Conservation (phyloP, 2,329 filamentous ascomycete species). For the Chaetomiaceae sp. region DNA sequence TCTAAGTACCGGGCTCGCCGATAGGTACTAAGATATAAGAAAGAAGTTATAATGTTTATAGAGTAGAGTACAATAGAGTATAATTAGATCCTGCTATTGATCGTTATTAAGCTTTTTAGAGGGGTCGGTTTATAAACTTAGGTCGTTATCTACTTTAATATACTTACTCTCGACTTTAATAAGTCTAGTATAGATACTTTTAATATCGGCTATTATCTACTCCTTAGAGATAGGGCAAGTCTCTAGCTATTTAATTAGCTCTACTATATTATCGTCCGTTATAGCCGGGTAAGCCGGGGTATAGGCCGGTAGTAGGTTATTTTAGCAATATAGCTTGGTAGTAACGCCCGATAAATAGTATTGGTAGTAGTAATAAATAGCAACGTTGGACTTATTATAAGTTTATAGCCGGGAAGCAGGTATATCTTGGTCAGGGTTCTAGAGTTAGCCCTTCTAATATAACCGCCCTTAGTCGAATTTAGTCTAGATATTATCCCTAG, state of each 20-base stretch:
- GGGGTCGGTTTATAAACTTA: slow-evolving; percentile 43
- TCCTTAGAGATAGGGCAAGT: slow-evolving; percentile 69
- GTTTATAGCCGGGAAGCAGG: slow-evolving; percentile 10
- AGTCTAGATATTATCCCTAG: background rate
- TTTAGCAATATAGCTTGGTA: slow-evolving; percentile 11
- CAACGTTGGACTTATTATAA: slow-evolving; percentile 23
- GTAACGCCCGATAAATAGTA: slow-evolving; percentile 11
- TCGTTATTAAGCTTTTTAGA: slow-evolving; percentile 52
- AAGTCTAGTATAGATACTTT: slow-evolving; percentile 75
- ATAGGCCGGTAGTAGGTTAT: slow-evolving; percentile 7
- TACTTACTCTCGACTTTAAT: slow-evolving; percentile 86
- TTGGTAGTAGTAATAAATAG: slow-evolving; percentile 18
- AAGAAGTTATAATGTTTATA: slow-evolving; percentile 87
- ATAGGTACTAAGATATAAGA: slow-evolving; percentile 79
- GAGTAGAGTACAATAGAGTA: slow-evolving; percentile 72
- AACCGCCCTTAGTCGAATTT: slow-evolving; percentile 21
- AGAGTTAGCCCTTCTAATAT: slow-evolving; percentile 19
- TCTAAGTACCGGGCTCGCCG: slow-evolving; percentile 62
- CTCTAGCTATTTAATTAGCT: slow-evolving; percentile 48
- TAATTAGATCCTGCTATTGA: slow-evolving; percentile 81
- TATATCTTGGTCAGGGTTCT: slow-evolving; percentile 19
- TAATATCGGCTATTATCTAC: slow-evolving; percentile 75
- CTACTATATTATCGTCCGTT: slow-evolving; percentile 18
- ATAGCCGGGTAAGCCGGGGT: slow-evolving; percentile 5
- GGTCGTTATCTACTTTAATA: slow-evolving; percentile 71